Evolutionary conservation across 345 rosid species (phyloP).

Genomic region (Melaleuca alternifolia): DNA sequence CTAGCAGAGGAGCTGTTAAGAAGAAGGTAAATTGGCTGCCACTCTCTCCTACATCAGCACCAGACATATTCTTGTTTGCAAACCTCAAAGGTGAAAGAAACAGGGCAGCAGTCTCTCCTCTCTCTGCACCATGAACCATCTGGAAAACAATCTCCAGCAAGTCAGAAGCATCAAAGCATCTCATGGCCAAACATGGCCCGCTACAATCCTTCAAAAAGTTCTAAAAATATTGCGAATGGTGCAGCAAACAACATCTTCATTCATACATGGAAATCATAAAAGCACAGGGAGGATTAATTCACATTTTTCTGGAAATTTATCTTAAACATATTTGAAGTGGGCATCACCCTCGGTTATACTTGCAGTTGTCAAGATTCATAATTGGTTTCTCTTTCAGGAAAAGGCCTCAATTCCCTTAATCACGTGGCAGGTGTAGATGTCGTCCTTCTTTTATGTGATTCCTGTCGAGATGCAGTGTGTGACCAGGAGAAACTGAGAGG

Average conservation of each 20-base stretch:
- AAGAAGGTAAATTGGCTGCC: conserved; percentile 94
- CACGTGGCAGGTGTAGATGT: background rate
- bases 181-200: background rate
- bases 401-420: background rate
- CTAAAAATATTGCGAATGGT: background rate
- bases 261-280: background rate
- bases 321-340: background rate
- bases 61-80: conserved; percentile 30
- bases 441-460: background rate
- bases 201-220: background rate
- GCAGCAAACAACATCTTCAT: background rate
- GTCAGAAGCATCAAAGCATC: background rate
- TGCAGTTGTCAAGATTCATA: background rate
- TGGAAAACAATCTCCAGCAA: conserved; percentile 17
- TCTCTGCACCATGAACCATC: conserved; percentile 83
- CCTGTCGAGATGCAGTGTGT: background rate
- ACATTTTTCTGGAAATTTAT: background rate
- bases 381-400: background rate
- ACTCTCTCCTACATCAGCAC: conserved; percentile 20
- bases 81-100: conserved; percentile 82
- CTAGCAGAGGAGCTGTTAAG: conserved; percentile 85
- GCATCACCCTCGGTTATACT: background rate
- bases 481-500: background rate
- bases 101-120: conserved; percentile 83
- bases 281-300: background rate